Evolutionary conservation across 495 filamentous ascomycete genomes (phyloP).

Genomic region (Corynascus novoguineensis): DNA sequence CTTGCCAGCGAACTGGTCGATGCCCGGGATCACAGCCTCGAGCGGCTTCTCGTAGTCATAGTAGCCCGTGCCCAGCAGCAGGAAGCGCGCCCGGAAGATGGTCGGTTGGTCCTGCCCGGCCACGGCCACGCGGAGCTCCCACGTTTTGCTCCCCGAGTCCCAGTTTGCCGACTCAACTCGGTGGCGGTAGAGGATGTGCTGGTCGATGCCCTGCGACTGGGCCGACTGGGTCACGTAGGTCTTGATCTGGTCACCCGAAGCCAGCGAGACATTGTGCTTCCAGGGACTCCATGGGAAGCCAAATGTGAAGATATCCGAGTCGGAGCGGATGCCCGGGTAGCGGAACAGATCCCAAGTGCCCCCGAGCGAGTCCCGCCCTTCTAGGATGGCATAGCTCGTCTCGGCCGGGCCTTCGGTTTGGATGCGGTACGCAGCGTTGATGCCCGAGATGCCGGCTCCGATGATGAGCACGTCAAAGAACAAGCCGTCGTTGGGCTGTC

Average conservation of each 20-base stretch:
- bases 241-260: conserved; percentile 6
- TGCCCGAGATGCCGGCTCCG: conserved; percentile 10
- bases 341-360: conserved; percentile 10
- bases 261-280: conserved; percentile 9
- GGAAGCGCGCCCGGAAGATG: conserved; percentile 2
- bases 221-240: conserved; percentile 1
- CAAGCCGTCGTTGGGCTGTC: neutral
- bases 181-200: conserved; percentile 11
- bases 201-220: conserved; percentile 10
- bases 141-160: neutral
- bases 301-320: conserved; percentile 12
- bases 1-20: neutral
- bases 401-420: conserved; percentile 8
- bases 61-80: conserved; percentile 11
- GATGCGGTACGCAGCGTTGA: conserved; percentile 12
- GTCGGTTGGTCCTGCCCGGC: neutral
- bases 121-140: conserved; percentile 4
- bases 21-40: conserved; percentile 3
- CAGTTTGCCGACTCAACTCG: conserved; percentile 7
- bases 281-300: conserved; percentile 8
- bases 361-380: neutral
- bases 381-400: neutral
- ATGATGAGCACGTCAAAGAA: conserved; percentile 9
- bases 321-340: conserved; percentile 11
- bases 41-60: conserved; percentile 12